phyloP scores from a whole-genome alignment of 306 rosid species.

The Cucumis melo region DNA sequence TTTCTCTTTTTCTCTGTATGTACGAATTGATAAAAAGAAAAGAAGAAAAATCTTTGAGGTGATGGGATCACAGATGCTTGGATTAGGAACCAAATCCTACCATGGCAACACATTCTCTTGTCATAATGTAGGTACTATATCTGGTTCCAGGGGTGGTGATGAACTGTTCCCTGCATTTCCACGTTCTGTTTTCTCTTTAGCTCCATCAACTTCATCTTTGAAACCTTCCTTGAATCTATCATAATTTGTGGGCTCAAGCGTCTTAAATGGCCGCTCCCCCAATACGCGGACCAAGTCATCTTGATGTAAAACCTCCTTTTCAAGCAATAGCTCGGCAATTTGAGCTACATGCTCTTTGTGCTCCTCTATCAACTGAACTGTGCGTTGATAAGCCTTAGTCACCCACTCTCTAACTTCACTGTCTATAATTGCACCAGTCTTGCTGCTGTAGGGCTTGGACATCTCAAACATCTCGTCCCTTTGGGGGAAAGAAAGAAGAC shows the following conservation, averaged over 20 bases:
- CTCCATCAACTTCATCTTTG: slow-evolving; percentile 11
- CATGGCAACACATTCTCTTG: background rate
- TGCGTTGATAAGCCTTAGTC: slow-evolving; percentile 21
- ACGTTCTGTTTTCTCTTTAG: background rate
- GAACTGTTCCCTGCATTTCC: background rate
- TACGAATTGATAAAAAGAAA: background rate
- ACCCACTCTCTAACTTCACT: slow-evolving; percentile 34
- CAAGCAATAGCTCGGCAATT: slow-evolving; percentile 27
- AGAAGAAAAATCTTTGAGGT: background rate
- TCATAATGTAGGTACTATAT: background rate
- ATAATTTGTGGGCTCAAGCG: slow-evolving; percentile 16
- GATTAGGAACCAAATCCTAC: background rate
- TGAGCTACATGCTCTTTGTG: slow-evolving; percentile 21
- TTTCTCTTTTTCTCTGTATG: background rate
- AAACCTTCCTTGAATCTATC: slow-evolving; percentile 22
- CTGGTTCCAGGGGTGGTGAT: background rate
- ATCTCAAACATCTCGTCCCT: slow-evolving; percentile 17
- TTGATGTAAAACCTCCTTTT: slow-evolving; percentile 33
- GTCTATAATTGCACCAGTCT: slow-evolving; percentile 28
- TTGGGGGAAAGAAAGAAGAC: slow-evolving; percentile 31
- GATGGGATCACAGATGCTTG: background rate
- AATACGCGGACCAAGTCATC: slow-evolving; percentile 23
- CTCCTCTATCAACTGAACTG: slow-evolving; percentile 19
- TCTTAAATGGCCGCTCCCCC: slow-evolving; percentile 27
- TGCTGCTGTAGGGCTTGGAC: slow-evolving; percentile 30